Conservation (phyloP, 2,329 filamentous ascomycete species). For the Cladosporium sp. region DNA sequence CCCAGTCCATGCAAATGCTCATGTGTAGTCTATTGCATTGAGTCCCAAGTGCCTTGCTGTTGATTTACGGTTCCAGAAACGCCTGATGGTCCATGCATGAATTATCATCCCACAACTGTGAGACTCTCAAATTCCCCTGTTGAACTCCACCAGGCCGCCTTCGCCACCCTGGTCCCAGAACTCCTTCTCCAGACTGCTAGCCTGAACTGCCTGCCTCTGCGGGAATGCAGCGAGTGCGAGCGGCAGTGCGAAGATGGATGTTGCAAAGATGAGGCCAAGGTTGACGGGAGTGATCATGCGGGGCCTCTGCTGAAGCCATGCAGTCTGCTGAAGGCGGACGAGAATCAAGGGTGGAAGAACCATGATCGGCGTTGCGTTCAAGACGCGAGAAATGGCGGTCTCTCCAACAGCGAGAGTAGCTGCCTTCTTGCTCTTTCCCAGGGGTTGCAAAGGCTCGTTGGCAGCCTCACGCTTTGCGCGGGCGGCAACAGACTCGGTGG, state of each 20-base stretch:
- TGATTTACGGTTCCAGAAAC: not conserved
- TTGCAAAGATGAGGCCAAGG: constrained; percentile 77
- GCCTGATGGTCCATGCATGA: not conserved
- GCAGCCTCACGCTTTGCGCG: constrained; percentile 48
- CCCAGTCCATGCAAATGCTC: not conserved
- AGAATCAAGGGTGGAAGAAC: constrained; percentile 84
- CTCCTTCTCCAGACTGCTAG: constrained; percentile 73
- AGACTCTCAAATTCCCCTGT: constrained; percentile 71
- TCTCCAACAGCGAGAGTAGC: constrained; percentile 87
- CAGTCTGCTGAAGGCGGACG: constrained; percentile 75
- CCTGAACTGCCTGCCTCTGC: constrained; percentile 77
- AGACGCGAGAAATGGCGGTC: constrained; percentile 83
- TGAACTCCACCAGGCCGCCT: constrained; percentile 86
- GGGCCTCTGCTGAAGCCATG: constrained; percentile 76
- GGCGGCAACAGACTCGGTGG: constrained; percentile 68
- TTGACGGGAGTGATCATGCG: constrained; percentile 78
- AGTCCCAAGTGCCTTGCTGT: not conserved
- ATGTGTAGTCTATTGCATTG: not conserved
- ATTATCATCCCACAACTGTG: not conserved
- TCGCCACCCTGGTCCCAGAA: constrained; percentile 79
- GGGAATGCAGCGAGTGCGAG: constrained; percentile 89
- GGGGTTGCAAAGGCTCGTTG: constrained; percentile 40
- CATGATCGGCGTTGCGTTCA: constrained; percentile 97
- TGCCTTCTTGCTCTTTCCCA: constrained; percentile 85
- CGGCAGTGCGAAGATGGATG: constrained; percentile 83